Evolutionary conservation across 176 grass and related monocot species (phyloP), one percentile per base, ranked within the genome.

Genomic region (Olyra latifolia): DNA sequence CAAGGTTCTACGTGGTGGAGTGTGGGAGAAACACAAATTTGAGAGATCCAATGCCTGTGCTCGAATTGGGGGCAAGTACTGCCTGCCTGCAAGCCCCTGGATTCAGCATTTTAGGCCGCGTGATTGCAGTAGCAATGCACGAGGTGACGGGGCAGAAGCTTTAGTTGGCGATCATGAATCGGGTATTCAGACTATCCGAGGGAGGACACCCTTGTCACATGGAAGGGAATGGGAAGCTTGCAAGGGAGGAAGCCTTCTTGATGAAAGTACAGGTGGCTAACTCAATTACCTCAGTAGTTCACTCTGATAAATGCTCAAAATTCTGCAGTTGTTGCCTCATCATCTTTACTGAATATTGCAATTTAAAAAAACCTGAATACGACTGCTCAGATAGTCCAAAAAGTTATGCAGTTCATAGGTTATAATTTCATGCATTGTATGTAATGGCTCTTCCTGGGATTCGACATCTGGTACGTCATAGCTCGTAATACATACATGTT

Each of bases 1-100:
- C 78, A 94, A 97, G 82, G 89, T 92, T 75, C 69, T 92, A 35
- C 80, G 25, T 0, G 46, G 71, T 50, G 89, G 91, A 38, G 84
- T 74, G n/a, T 92, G 89, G 84, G 78, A 90, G 81, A 82, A 90
- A 49, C 67, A 84, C 40, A 90, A 45, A 55, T 84, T 84, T 86
- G 87, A 81, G 53, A 88, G 58, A 62, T 41, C 58, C 19, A 84
- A 76, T 10, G 43, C 50, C 30, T 58, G 72, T 75, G 44, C n/a
- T 11, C 57, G 60, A 30, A 79, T n/a, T 50, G 72, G 45, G 20
- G 74, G 5, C 44, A 88, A 81, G 64, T 81, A 48, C 39, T 17
- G 42, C 17, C 72, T 97, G 3, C 84, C 84, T 67, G 73, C 80
- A 69, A 90, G 50, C 47, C 91, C 87, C 5, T 92, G 91, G 95